These are phyloP conservation scores for Aeminium ludgeri DNA, from an alignment of 495 filamentous ascomycete genomes.

Conservation along the genomic window DNA sequence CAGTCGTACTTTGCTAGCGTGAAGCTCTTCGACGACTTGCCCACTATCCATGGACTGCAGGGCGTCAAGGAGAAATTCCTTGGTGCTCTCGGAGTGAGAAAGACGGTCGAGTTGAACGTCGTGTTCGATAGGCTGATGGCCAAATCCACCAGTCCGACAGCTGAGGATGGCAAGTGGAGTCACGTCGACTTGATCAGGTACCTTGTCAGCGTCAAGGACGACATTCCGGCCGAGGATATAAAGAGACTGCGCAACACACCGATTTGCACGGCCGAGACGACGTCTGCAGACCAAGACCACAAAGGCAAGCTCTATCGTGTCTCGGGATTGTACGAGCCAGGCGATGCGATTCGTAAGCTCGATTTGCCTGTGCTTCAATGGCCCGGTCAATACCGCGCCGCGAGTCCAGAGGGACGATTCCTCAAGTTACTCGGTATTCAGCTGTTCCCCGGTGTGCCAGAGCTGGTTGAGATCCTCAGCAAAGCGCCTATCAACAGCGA, in stretches of 20 bases:
- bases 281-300: conserved; percentile 17
- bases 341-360: conserved; percentile 47
- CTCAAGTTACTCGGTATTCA: conserved; percentile 53
- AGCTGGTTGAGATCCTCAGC: conserved; percentile 61
- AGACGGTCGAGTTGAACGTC: conserved; percentile 80
- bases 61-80: conserved; percentile 83
- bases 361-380: conserved; percentile 70
- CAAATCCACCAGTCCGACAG: conserved; percentile 22
- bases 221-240: conserved; percentile 76
- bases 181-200: conserved; percentile 93
- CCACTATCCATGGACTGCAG: conserved; percentile 54
- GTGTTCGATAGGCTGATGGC: conserved; percentile 76
- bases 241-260: conserved; percentile 55
- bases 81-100: conserved; percentile 59
- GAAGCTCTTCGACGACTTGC: conserved; percentile 84
- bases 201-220: conserved; percentile 69
- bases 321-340: conserved; percentile 74
- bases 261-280: conserved; percentile 64
- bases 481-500: conserved; percentile 32
- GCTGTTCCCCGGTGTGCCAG: conserved; percentile 46
- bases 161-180: conserved; percentile 50
- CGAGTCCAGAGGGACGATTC: conserved; percentile 56
- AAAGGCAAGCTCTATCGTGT: conserved; percentile 49
- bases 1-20: conserved; percentile 90
- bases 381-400: conserved; percentile 47